These are phyloP conservation scores for Tolypocladium pustulatum DNA, from an alignment of 2,329 filamentous ascomycete species.

Conservation along the genomic window DNA sequence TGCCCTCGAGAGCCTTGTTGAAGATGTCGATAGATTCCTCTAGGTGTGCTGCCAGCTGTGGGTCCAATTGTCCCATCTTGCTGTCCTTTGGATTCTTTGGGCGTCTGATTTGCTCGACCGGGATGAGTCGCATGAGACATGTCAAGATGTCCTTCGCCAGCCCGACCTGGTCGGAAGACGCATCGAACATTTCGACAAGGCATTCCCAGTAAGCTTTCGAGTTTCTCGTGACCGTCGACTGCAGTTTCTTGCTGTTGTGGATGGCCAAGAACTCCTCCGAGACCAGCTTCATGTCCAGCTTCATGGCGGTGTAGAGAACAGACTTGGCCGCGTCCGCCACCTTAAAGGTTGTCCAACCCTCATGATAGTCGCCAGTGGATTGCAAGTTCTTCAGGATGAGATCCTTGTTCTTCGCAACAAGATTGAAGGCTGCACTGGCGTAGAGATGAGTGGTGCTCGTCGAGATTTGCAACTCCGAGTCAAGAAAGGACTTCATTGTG, in stretches of 20 bases:
- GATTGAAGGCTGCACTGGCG: constrained; percentile 54
- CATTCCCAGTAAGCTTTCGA: constrained; percentile 37
- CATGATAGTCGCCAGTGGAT: constrained; percentile 12
- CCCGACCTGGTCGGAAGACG: constrained; percentile 58
- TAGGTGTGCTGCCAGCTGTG: constrained; percentile 13
- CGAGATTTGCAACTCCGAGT: constrained; percentile 31
- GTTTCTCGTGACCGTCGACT: constrained; percentile 56
- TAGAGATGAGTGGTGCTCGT: constrained; percentile 47
- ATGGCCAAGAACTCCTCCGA: constrained; percentile 45
- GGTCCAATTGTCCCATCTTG: constrained; percentile 3
- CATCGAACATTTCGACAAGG: constrained; percentile 62
- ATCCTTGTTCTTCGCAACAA: constrained; percentile 51
- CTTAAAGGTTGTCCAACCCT: constrained; percentile 29
- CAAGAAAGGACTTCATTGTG: constrained; percentile 46
- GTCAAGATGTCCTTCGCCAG: constrained; percentile 66
- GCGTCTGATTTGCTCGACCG: constrained; percentile 62
- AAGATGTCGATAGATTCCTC: constrained; percentile 47
- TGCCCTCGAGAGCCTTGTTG: constrained; percentile 57
- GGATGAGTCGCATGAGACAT: constrained; percentile 59
- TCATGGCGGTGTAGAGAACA: constrained; percentile 43
- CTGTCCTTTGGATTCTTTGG: constrained; percentile 39
- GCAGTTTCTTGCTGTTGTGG: constrained; percentile 47
- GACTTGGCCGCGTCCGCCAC: constrained; percentile 32
- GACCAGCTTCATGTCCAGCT: constrained; percentile 31
- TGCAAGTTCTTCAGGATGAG: constrained; percentile 39